Percentiles rank a stretch among this genome's conserved stretches.
phyloP scores from a whole-genome alignment of 2,329 filamentous ascomycete genomes.

The Rutstroemia sydowiana region DNA sequence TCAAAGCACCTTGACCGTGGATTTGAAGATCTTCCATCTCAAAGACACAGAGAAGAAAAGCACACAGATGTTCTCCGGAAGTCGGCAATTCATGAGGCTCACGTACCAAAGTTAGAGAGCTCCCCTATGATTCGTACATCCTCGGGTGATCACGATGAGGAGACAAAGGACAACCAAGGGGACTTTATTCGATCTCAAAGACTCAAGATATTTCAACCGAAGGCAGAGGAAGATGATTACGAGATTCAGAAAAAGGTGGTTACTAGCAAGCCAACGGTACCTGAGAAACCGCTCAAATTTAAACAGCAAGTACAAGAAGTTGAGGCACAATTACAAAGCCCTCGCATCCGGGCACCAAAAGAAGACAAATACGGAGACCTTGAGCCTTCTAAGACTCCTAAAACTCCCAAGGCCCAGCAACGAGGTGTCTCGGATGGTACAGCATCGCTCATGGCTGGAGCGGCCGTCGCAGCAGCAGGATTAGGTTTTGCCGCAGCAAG shows the following conservation, averaged over 20 bases:
- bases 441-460: constrained; percentile 19
- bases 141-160: constrained; percentile 9
- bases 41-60: constrained; percentile 14
- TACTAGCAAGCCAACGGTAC: constrained; percentile 13
- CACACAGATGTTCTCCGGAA: constrained; percentile 19
- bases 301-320: constrained; percentile 22
- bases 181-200: constrained; percentile 17
- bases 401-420: constrained; percentile 21
- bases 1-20: constrained; percentile 13
- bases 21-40: constrained; percentile 13
- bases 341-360: constrained; percentile 14
- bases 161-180: constrained; percentile 5
- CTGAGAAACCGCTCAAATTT: constrained; percentile 11
- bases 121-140: constrained; percentile 12
- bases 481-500: constrained; percentile 27
- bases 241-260: constrained; percentile 18
- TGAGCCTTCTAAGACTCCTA: constrained; percentile 16
- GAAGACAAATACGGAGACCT: constrained; percentile 26
- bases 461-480: constrained; percentile 21
- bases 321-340: constrained; percentile 9
- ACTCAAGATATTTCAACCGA: constrained; percentile 9
- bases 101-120: constrained; percentile 8
- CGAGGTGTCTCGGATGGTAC: constrained; percentile 18
- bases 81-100: constrained; percentile 14
- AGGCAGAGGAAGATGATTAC: constrained; percentile 13